Evolutionary conservation across 2,329 filamentous ascomycete species (phyloP), one percentile per base, ranked within the genome.

Genomic region (Rugonectria rugulosa): DNA sequence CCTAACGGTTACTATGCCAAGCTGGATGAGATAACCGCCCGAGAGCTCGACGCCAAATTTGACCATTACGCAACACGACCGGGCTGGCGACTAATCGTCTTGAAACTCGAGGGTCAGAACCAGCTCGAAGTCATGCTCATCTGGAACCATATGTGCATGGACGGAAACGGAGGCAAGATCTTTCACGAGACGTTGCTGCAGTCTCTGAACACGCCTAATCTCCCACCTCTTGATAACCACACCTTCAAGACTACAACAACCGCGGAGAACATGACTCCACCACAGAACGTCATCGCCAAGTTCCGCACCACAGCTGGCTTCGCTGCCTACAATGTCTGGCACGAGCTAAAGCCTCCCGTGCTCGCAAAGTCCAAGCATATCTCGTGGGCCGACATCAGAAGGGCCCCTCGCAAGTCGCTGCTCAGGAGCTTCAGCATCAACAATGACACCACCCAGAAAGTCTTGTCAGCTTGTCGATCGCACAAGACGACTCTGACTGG

Each of bases 151-250:
- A 47, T 64, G 20, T 58, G 57, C 6, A 56, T 51, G 4, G 71
- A 73, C 32, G 71, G 70, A 1, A 68, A 62, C n/a, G 59, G 68
- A 17, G 67, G 61, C 34, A 72, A 70, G 46, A 61, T 72, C 4
- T 68, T 73, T n/a, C 70, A 73, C 34, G 44, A 64, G 41, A 65
- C 59, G 14, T 43, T 73, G 7, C 41, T 72, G 5, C 53, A 57
- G 6, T 62, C 65, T 26, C 68, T 73, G 37, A 68, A 70, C 26
- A 20, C 27, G 4, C 32, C 36, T 34, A 40, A 20, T 36, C 3
- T 17, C 27, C 9, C 14, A 5, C n/a, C n/a, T n/a, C 20, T 43
- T 20, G 27, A 29, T 3, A 15, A 44, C 12, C 26, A 47, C 23
- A 7, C 24, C 17, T 42, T 14, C 17, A 42, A 38, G 15, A 21